Evolutionary conservation across 164 flowering plant genomes (phyloP).

Genomic region (Stephania yunnanensis): DNA sequence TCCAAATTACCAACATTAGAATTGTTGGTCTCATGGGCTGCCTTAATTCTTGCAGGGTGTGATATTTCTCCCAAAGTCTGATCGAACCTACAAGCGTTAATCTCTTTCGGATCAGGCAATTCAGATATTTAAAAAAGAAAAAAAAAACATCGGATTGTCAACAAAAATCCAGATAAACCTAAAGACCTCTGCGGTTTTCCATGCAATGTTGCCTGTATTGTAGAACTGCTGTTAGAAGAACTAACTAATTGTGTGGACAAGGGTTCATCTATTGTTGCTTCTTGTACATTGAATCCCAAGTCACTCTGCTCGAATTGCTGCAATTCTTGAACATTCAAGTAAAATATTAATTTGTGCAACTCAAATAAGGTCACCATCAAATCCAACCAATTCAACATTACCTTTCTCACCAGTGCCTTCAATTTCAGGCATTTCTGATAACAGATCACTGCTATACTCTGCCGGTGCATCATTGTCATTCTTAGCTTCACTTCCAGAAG

Average conservation of each 20-base stretch:
- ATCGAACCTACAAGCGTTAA: slow-evolving; percentile 40
- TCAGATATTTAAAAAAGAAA: neutral
- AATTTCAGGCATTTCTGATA: slow-evolving; percentile 9
- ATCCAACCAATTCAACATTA: slow-evolving; percentile 17
- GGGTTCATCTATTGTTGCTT: slow-evolving; percentile 17
- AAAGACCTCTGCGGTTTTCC: slow-evolving; percentile 52
- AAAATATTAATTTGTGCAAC: slow-evolving; percentile 15
- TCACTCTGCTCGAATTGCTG: slow-evolving; percentile 32
- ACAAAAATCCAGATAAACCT: neutral
- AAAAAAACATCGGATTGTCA: neutral
- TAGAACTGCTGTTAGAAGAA: slow-evolving; percentile 13
- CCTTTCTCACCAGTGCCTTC: slow-evolving; percentile 26
- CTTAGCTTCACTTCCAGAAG: neutral
- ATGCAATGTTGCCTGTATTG: slow-evolving; percentile 32
- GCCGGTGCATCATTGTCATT: slow-evolving; percentile 7
- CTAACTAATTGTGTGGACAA: slow-evolving; percentile 16
- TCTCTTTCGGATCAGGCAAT: neutral
- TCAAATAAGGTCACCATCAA: neutral
- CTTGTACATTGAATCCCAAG: slow-evolving; percentile 15
- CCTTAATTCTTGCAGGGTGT: slow-evolving; percentile 14
- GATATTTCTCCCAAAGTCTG: slow-evolving; percentile 27
- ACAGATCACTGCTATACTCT: slow-evolving; percentile 16
- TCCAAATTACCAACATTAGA: slow-evolving; percentile 22
- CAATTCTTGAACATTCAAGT: slow-evolving; percentile 43
- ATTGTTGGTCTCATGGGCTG: slow-evolving; percentile 17